A percentile compares a stretch with the other conserved stretches of the same genome.
These are phyloP conservation scores for Leccinum longicurvipes DNA, from an alignment of 768 basidiomycete species.

Conservation along the genomic window DNA sequence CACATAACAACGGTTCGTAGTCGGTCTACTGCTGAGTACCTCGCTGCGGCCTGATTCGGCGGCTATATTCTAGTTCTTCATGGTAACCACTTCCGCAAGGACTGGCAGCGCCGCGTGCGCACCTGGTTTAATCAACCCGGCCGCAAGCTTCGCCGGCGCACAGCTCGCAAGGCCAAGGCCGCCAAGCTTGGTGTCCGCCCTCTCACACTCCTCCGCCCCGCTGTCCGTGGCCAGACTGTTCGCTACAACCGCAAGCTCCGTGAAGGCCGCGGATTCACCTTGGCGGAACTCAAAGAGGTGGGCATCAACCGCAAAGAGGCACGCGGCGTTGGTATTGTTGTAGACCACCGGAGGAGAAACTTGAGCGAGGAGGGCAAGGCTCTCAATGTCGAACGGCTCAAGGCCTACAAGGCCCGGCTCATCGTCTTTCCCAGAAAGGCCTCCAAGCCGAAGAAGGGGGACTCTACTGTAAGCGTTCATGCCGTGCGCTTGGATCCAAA, in stretches of 20 bases:
- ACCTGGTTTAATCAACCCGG: constrained; percentile 99
- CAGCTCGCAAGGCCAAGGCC: constrained; percentile 88
- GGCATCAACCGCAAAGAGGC: constrained; percentile 94
- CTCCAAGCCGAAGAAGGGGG: constrained; percentile 93
- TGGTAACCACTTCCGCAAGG: constrained; percentile 96
- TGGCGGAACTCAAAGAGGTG: constrained; percentile 92
- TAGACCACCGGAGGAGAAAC: constrained; percentile 97
- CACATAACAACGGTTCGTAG: constrained; percentile 33
- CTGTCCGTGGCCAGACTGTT: constrained; percentile 93
- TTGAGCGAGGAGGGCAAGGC: constrained; percentile 95
- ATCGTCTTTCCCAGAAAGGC: constrained; percentile 97
- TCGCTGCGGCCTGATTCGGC: constrained; percentile 7
- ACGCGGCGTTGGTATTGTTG: constrained; percentile 86
- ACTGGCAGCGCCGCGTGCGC: constrained; percentile 95
- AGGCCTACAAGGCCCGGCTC: constrained; percentile 88
- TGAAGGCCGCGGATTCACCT: constrained; percentile 95
- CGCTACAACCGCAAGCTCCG: constrained; percentile 98
- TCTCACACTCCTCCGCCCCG: constrained; percentile 88
- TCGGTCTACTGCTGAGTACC: constrained; percentile 26
- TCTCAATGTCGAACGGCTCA: constrained; percentile 90
- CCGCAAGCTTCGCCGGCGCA: constrained; percentile 92
- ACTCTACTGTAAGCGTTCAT: constrained; percentile 68
- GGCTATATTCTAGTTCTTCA: constrained; percentile 62
- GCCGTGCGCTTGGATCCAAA: neutral
- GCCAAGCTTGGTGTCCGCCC: constrained; percentile 90